A percentile compares a stretch with the other conserved stretches of the same genome.
phyloP scores from a whole-genome alignment of 2,329 filamentous ascomycete species.

The Chalara sp. region DNA sequence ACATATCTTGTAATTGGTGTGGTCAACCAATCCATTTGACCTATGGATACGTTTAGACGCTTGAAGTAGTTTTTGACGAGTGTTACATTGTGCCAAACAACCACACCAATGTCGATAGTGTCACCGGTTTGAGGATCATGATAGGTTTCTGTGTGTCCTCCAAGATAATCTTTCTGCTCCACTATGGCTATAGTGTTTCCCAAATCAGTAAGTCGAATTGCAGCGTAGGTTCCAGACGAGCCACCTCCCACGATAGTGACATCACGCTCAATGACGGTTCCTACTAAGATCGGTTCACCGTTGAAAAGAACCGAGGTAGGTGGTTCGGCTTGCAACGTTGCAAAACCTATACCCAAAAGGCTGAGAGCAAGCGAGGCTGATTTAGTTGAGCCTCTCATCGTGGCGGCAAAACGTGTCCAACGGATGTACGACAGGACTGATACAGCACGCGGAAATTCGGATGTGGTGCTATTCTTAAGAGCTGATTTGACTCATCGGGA shows the following conservation, averaged over 20 bases:
- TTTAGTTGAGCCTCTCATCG: no score
- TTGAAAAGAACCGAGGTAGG: neutral
- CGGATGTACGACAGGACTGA: no score
- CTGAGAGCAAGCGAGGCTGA: no score
- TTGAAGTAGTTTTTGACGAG: constrained; percentile 8
- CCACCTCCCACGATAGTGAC: constrained; percentile 35
- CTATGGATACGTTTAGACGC: neutral
- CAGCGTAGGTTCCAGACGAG: constrained; percentile 32
- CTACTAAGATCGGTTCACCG: neutral
- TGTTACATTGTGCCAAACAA: constrained; percentile 4
- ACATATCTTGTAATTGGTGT: neutral
- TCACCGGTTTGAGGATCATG: constrained; percentile 10
- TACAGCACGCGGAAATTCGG: no score
- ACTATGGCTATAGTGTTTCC: constrained; percentile 32
- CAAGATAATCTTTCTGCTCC: constrained; percentile 32
- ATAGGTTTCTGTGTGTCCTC: constrained; percentile 42
- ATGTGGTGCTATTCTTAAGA: no score
- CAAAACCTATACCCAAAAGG: no score
- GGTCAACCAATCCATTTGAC: neutral
- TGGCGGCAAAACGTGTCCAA: no score
- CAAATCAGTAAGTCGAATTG: constrained; percentile 31
- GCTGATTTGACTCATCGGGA: no score
- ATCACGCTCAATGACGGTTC: constrained; percentile 6
- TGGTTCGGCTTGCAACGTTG: neutral
- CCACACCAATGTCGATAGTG: constrained; percentile 7